Evolutionary conservation across 345 rosid genomes (phyloP).

Genomic region (Camelina neglecta): DNA sequence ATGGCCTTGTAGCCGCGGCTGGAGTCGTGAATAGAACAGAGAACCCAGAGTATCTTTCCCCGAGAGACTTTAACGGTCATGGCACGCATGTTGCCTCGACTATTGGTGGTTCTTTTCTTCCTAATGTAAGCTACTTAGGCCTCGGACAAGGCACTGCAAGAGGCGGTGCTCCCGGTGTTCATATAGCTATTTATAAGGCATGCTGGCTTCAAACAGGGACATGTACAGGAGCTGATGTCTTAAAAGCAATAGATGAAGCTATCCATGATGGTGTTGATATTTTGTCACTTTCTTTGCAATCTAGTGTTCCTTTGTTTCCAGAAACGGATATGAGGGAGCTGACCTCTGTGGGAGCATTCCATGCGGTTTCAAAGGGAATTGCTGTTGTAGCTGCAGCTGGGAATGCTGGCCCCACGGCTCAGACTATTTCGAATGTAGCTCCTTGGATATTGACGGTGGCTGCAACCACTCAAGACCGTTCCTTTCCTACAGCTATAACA

Average conservation of each 20-base stretch:
- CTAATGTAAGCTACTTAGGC: slow-evolving; percentile 45
- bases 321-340: slow-evolving; percentile 50
- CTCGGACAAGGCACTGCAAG: slow-evolving; percentile 50
- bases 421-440: slow-evolving; percentile 47
- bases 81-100: slow-evolving; percentile 64
- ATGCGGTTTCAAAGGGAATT: slow-evolving; percentile 55
- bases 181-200: slow-evolving; percentile 55
- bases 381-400: slow-evolving; percentile 52
- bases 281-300: slow-evolving; percentile 42
- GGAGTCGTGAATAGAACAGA: slow-evolving; percentile 35
- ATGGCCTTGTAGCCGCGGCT: slow-evolving; percentile 41
- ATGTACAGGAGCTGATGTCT: slow-evolving; percentile 51
- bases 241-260: slow-evolving; percentile 66
- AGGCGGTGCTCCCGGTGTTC: slow-evolving; percentile 59
- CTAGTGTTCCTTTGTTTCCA: slow-evolving; percentile 40
- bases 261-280: slow-evolving; percentile 51
- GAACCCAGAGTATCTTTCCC: slow-evolving; percentile 46
- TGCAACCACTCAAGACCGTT: slow-evolving; percentile 58
- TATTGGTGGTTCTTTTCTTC: slow-evolving; percentile 51
- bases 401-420: slow-evolving; percentile 51
- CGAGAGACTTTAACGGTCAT: slow-evolving; percentile 59
- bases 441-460: slow-evolving; percentile 67
- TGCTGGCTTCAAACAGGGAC: slow-evolving; percentile 44
- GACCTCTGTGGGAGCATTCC: slow-evolving; percentile 51
- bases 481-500: slow-evolving; percentile 48